Evolutionary conservation across 129 eudicot genomes (phyloP), one percentile per base, ranked within the genome.

Genomic region (Tagetes erecta): DNA sequence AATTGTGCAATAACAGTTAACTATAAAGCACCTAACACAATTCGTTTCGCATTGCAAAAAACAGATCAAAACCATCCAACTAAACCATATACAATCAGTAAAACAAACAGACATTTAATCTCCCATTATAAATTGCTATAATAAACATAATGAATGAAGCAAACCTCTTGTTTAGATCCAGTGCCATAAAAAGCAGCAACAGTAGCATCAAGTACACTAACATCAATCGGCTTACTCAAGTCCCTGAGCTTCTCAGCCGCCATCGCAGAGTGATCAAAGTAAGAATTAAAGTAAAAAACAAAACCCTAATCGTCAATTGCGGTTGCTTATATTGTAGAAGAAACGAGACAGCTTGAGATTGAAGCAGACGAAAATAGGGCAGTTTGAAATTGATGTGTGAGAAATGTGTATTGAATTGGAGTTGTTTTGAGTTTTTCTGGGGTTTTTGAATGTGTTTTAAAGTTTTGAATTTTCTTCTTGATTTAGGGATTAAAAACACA

Each of bases 171-270:
- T 53, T 88, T 92, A 80, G 98, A 92, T 87, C 98, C 98, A 79
- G 98, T 92, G 85, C 96, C 98, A 70, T 92, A 92, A 81, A 92
- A 92, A 9, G 96, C 96, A 39, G 89, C 89, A 62, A 92, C 98
- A 10, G 98, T 92, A 64, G 98, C 98, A 66, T 92, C 98, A 49
- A 92, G 96, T 27, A 92, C 75, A 37, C 82, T 63, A 38, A 92
- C 98, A 47, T 92, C 98, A 80, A 92, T 86, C 45, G 98, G 98
- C 79, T 86, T 93, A 56, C 89, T 86, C 70, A 94, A 88, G 75
- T 94, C 98, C 57, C 96, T 82, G n/a, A 91, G 85, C 89, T 91
- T 91, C 83, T 94, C 97, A 67, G 98, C 97, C 76, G 98, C 98
- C 97, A 94, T 94, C 27, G 27, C 27, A 20, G 27, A 20, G 27